Percentiles rank a stretch among this genome's conserved stretches.
These are phyloP conservation scores for Metschnikowia peoriensis DNA, from an alignment of 805 yeast genomes.

Conservation along the genomic window DNA sequence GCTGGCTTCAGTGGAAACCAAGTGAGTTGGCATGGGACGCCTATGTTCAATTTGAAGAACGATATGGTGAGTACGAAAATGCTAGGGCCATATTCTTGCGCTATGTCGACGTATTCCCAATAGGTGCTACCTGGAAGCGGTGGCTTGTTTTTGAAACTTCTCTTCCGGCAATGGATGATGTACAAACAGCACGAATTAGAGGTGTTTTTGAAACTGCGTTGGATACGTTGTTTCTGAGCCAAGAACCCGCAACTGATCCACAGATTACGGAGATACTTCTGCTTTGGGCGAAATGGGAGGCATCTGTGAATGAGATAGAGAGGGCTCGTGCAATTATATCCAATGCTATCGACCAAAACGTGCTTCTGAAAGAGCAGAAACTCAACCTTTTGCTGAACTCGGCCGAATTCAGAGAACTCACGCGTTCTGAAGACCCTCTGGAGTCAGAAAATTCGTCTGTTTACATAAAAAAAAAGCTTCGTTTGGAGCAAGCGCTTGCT, in stretches of 20 bases:
- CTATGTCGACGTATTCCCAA: slow-evolving; percentile 39
- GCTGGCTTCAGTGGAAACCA: slow-evolving; percentile 85
- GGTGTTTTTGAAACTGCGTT: slow-evolving; percentile 66
- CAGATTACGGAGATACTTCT: slow-evolving; percentile 30
- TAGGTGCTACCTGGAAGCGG: slow-evolving; percentile 59
- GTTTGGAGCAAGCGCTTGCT: slow-evolving; percentile 50
- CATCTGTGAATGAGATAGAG: slow-evolving; percentile 54
- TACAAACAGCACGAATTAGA: slow-evolving; percentile 48
- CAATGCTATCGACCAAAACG: slow-evolving; percentile 41
- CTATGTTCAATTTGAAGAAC: slow-evolving; percentile 66
- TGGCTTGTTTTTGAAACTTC: slow-evolving; percentile 75
- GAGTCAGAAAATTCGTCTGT: slow-evolving; percentile 21
- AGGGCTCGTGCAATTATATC: slow-evolving; percentile 59
- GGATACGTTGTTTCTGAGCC: slow-evolving; percentile 42
- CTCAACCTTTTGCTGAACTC: slow-evolving; percentile 31
- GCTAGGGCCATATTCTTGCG: slow-evolving; percentile 58
- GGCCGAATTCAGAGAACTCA: slow-evolving; percentile 60
- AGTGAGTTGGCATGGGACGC: slow-evolving; percentile 67
- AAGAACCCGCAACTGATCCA: slow-evolving; percentile 7
- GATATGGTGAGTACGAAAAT: slow-evolving; percentile 57
- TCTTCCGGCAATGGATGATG: slow-evolving; percentile 10
- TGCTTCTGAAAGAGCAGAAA: slow-evolving; percentile 12
- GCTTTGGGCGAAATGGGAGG: slow-evolving; percentile 74
- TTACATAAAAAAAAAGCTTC: slow-evolving; percentile 50
- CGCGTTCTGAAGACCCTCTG: neutral